A percentile compares a stretch with the other conserved stretches of the same genome.
These are phyloP conservation scores for Pythium plurisporium DNA, from an alignment of 352 stramenopile species.

Conservation along the genomic window DNA sequence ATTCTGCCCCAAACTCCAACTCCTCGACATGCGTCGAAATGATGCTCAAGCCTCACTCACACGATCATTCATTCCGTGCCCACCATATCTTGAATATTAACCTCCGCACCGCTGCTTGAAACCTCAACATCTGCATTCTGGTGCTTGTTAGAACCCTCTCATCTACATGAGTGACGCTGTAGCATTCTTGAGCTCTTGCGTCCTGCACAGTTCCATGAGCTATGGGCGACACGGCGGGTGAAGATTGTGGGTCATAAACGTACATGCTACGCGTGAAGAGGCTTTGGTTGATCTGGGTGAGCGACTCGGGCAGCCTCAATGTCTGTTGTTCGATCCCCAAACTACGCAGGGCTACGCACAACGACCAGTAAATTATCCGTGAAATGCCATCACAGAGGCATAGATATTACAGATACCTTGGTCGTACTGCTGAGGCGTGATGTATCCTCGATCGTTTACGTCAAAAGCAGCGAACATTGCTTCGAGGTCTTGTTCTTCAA, in stretches of 20 bases:
- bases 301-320: conserved; percentile 54
- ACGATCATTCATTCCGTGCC: conserved; percentile 50
- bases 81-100: conserved; percentile 50
- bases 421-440: conserved; percentile 63
- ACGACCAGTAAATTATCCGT: background rate
- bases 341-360: conserved; percentile 38
- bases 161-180: conserved; percentile 56
- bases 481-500: conserved; percentile 64
- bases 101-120: background rate
- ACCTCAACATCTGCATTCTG: background rate
- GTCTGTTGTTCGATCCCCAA: conserved; percentile 65
- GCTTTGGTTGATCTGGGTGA: conserved; percentile 47
- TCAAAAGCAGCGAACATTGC: conserved; percentile 78
- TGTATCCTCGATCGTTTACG: conserved; percentile 57
- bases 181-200: conserved; percentile 67
- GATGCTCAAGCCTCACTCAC: conserved; percentile 44
- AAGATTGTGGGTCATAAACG: background rate
- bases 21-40: conserved; percentile 63
- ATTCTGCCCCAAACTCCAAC: conserved; percentile 57
- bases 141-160: too few relatives aligned
- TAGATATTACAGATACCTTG: conserved; percentile 31
- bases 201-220: conserved; percentile 21
- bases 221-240: background rate
- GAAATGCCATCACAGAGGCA: background rate
- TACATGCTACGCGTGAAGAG: conserved; percentile 73